Base-by-base conservation (phyloP, 2,329 filamentous ascomycete species). In the Alternaria panax region DNA sequence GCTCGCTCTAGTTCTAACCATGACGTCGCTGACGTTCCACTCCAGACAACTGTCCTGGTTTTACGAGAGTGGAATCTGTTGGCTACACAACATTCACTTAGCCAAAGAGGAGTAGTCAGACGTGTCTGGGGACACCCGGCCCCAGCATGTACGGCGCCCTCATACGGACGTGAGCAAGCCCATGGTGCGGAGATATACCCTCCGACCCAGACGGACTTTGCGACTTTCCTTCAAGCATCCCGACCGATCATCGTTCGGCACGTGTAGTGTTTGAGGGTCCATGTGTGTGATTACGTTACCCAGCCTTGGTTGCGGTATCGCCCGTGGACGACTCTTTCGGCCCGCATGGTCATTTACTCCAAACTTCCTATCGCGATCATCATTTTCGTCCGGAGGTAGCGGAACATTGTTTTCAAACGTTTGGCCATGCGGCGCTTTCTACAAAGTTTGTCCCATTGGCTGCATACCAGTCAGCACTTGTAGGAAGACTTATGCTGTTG, bases 1-100 rank as follows among this genome's bases (percentile, higher is more conserved):
- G 24, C 25, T 24, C n/a, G 25, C 18, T 30, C 38, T 50, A 18
- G 40, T 27, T 28, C 24, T 25, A 11, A 48, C 25, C 11, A 36
- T 59, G 48, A 51, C 34, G 30, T 40, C 38, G 38, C 52, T 28
- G 38, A 38, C 53, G 18, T 40, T 36, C 43, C 43, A 22, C 41
- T 30, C 24, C 40, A 40, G 40, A 28, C 40, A 56, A 25, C 38
- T 48, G 46, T 36, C 24, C 30, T 40, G 16, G 43, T 43, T 51
- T 38, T 27, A 51, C 30, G 20, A 40, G 32, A 22, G 34, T 40
- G 16, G 27, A 7, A n/a, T 22, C 22, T 51, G 47, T 27, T 51
- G 47, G 47, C 32, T 51, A 51, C 47, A 51, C 47, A 27, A 36
- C 20, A 36, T 43, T 24, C 34, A 32, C 18, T 40, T 18, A 20